Base-by-base conservation (phyloP, 805 yeast species). In the Komagataella phaffii region DNA sequence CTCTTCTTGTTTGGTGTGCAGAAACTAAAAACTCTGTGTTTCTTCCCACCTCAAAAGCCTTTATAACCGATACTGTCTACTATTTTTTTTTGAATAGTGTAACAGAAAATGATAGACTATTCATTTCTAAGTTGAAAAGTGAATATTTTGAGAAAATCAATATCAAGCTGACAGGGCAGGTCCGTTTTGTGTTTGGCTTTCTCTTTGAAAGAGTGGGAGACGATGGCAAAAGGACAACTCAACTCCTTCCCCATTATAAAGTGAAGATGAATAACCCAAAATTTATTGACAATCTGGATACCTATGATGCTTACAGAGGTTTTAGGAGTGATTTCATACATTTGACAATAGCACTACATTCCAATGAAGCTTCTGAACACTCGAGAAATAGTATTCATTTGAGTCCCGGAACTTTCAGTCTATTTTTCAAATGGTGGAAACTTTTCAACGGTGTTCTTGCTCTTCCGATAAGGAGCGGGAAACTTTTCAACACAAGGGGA, bases 321-420 rank as follows among this genome's bases (percentile, higher is more conserved):
- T 93, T 81, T 70, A 70, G 98, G 61, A 85, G 95, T 55, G 83
- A 88, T 52, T 90, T 79, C 61, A 72, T 91, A 8, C 96, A 88
- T 61, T 62, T 86, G 72, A 79, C 89, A 0, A 67, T 85, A 44
- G 66, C 79, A 0, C 69, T 85, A 36, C 59, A 68, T 2, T 78
- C 85, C 6, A 64, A 70, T 12, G 51, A 55, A 6, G 48, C 44
- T 14, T 24, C 45, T 5, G 48, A 52, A 2, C 17, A 24, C 10
- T 64, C 80, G 8, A 81, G 81, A 58, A 91, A 90, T 65, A 73
- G 89, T 1, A 74, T 86, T 47, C 95, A 90, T 61, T 66, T 91
- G 50, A 74, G 89, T 2, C 96, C 96, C 1, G 70, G 70, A 3
- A 75, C 82, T 0, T 72, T 91, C 57, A 62, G 68, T 6, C 85